These are phyloP conservation scores for Cyberlindnera xishuangbannaensis DNA, from an alignment of 805 yeast genomes.

Conservation along the genomic window DNA sequence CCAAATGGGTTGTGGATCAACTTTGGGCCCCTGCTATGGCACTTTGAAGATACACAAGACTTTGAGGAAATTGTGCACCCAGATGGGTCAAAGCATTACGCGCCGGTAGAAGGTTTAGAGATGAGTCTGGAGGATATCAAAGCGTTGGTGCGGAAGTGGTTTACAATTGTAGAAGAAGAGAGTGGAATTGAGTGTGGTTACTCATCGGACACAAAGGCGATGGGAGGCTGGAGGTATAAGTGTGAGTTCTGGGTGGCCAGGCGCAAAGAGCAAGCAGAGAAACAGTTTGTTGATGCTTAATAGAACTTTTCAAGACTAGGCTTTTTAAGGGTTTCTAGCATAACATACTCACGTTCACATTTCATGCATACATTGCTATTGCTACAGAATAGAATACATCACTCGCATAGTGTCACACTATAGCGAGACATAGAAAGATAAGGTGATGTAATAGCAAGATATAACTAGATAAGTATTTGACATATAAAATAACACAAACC, in stretches of 20 bases:
- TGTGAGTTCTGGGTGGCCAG: conserved; percentile 68
- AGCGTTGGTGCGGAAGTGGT: conserved; percentile 43
- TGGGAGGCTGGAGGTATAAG: conserved; percentile 52
- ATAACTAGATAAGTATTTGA: too few relatives aligned
- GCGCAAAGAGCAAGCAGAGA: conserved; percentile 18
- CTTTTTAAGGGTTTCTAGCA: too few relatives aligned
- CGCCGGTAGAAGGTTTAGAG: conserved; percentile 51
- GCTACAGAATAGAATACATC: too few relatives aligned
- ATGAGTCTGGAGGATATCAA: conserved; percentile 50
- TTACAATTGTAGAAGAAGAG: conserved; percentile 40
- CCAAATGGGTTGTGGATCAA: conserved; percentile 53
- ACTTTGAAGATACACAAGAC: conserved; percentile 49
- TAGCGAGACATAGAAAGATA: too few relatives aligned
- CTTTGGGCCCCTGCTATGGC: conserved; percentile 70
- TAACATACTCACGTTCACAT: too few relatives aligned
- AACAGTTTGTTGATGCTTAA: not conserved
- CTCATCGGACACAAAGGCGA: conserved; percentile 41
- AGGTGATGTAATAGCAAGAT: too few relatives aligned
- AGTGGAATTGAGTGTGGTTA: conserved; percentile 44
- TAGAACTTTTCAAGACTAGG: too few relatives aligned
- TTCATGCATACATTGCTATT: too few relatives aligned
- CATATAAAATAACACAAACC: too few relatives aligned
- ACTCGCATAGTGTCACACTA: too few relatives aligned
- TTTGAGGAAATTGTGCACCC: conserved; percentile 19
- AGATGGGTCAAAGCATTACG: conserved; percentile 21